Evolutionary conservation across 2,329 filamentous ascomycete species (phyloP).

Genomic region (Hymenoscyphus scutula): DNA sequence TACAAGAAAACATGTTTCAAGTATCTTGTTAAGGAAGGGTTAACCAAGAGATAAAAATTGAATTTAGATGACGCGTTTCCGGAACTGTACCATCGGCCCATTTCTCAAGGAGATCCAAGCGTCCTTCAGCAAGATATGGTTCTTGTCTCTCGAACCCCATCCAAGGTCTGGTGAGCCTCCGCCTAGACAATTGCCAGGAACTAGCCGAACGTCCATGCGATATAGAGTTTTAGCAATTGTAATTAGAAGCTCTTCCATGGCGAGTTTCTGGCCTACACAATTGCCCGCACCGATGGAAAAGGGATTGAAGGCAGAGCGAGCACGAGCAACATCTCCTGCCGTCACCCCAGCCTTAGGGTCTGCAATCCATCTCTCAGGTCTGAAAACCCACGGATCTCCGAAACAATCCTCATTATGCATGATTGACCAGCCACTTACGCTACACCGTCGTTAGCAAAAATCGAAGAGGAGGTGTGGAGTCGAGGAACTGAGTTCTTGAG

Average conservation of each 20-base stretch:
- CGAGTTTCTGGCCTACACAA: constrained; percentile 20
- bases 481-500: no score
- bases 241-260: constrained; percentile 19
- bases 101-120: constrained; percentile 1
- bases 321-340: constrained; percentile 15
- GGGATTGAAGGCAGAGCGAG: constrained; percentile 12
- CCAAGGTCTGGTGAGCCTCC: not conserved
- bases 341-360: constrained; percentile 16
- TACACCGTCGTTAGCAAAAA: no score
- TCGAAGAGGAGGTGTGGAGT: no score
- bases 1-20: no score
- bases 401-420: constrained; percentile 44
- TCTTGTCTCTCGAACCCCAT: constrained; percentile 11
- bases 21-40: no score
- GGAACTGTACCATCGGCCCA: constrained; percentile 9
- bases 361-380: constrained; percentile 40
- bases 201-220: constrained; percentile 13
- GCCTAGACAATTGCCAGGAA: constrained; percentile 4
- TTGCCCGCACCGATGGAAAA: constrained; percentile 17
- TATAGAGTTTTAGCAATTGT: constrained; percentile 10
- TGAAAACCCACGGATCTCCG: constrained; percentile 39
- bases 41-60: no score
- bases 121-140: constrained; percentile 6
- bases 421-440: constrained; percentile 42
- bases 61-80: not conserved